These are phyloP conservation scores for Rhodofomes roseus DNA, from an alignment of 1,284 basidiomycete species.

Conservation along the genomic window DNA sequence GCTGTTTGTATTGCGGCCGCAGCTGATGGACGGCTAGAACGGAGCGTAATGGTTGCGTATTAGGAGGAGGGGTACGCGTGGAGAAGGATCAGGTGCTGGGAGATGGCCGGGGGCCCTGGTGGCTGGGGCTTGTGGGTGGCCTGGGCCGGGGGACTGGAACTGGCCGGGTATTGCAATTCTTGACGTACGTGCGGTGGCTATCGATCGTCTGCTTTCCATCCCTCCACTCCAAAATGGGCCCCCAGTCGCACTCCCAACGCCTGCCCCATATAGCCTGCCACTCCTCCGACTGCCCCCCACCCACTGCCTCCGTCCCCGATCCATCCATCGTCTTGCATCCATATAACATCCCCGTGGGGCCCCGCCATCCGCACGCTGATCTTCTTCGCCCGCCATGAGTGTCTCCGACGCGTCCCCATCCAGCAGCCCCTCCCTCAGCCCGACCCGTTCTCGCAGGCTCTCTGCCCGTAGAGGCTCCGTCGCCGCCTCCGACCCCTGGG, in stretches of 20 bases:
- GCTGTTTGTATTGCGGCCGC: neutral
- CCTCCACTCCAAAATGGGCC: conserved; percentile 1
- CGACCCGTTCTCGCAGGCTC: conserved; percentile 37
- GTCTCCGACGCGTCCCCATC: conserved; percentile 18
- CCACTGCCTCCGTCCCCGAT: conserved; percentile 5
- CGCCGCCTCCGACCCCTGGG: conserved; percentile 64
- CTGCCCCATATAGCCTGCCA: neutral
- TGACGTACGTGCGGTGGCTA: conserved; percentile 8
- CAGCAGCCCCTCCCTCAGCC: conserved; percentile 23
- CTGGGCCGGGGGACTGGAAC: conserved; percentile 1
- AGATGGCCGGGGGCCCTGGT: neutral
- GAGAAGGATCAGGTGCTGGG: neutral
- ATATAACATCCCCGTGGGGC: conserved; percentile 12
- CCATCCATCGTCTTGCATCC: conserved; percentile 6
- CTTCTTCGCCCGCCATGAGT: conserved; percentile 15
- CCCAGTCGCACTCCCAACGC: neutral
- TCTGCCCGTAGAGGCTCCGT: conserved; percentile 60
- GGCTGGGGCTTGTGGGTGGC: neutral
- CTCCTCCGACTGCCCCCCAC: neutral
- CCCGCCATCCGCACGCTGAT: conserved; percentile 7
- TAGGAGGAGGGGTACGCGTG: neutral
- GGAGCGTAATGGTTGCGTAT: conserved; percentile 1
- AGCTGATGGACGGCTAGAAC: neutral
- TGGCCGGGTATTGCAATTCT: neutral
- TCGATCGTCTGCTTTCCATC: conserved; percentile 5